Conservation (phyloP, 2,329 filamentous ascomycete genomes). For the Apiospora sp. region DNA sequence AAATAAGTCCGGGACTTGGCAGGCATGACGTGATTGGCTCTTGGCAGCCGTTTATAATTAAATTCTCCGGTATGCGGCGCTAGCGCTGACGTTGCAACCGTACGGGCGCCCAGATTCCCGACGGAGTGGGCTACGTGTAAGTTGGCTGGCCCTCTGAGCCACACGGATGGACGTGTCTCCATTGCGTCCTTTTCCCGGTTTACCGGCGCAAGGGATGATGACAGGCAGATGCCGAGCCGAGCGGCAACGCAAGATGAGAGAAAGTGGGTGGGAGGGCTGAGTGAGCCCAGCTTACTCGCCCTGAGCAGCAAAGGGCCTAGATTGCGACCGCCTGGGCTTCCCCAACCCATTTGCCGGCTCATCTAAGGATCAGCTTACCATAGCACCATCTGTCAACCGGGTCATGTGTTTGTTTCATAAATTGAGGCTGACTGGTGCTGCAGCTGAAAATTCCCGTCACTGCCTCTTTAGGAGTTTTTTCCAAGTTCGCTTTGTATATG, state of each 20-base stretch:
- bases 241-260: not conserved
- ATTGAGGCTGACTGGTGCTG: not conserved
- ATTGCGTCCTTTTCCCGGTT: not conserved
- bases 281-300: constrained; percentile 17
- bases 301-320: not conserved
- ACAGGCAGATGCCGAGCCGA: not conserved
- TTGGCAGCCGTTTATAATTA: not conserved
- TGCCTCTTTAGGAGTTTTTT: not conserved
- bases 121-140: not conserved
- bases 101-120: not conserved
- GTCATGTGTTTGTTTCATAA: constrained; percentile 1
- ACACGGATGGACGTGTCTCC: not conserved
- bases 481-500: not conserved
- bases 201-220: not conserved
- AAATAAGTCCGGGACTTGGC: not conserved
- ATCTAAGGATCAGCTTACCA: not conserved
- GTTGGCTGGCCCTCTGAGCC: not conserved
- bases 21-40: constrained; percentile 4
- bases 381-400: not conserved
- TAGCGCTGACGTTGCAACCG: not conserved
- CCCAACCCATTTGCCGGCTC: not conserved
- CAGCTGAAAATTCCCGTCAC: not conserved
- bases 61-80: not conserved
- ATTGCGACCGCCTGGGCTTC: not conserved
- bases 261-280: not conserved